A percentile compares a stretch with the other conserved stretches of the same genome.
These are phyloP conservation scores for Myriosclerotinia curreyana DNA, from an alignment of 2,329 filamentous ascomycete species.

Conservation along the genomic window DNA sequence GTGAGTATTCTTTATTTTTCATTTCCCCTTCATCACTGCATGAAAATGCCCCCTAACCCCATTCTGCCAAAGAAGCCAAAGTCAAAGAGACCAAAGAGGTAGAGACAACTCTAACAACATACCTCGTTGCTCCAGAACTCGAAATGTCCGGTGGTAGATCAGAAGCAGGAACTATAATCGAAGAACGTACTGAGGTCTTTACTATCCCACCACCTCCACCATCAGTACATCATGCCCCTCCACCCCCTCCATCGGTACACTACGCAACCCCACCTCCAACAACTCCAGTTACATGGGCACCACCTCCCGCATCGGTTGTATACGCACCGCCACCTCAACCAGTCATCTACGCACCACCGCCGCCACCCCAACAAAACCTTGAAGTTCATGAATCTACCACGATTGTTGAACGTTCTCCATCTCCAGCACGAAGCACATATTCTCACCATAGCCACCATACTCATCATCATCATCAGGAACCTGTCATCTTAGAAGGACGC, in stretches of 20 bases:
- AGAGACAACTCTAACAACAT: conserved; percentile 33
- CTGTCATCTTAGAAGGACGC: conserved; percentile 44
- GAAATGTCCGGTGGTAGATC: conserved; percentile 46
- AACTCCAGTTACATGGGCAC: conserved; percentile 26
- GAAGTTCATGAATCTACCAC: conserved; percentile 48
- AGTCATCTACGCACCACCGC: conserved; percentile 23
- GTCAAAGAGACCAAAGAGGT: conserved; percentile 15
- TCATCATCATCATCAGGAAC: conserved; percentile 40
- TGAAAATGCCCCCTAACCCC: conserved; percentile 25
- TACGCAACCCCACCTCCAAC: conserved; percentile 24
- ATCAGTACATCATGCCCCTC: conserved; percentile 22
- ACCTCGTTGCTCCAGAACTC: conserved; percentile 30
- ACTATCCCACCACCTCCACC: conserved; percentile 34
- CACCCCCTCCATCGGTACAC: conserved; percentile 30
- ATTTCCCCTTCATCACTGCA: background rate
- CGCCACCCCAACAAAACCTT: conserved; percentile 34
- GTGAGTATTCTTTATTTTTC: conserved; percentile 41
- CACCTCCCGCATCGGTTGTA: conserved; percentile 26
- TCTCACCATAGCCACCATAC: conserved; percentile 17
- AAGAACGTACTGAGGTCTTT: conserved; percentile 50
- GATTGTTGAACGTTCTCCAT: conserved; percentile 39
- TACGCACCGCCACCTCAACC: conserved; percentile 25
- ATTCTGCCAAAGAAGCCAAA: conserved; percentile 22
- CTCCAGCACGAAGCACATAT: conserved; percentile 24
- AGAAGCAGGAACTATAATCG: conserved; percentile 46